Percentiles rank a stretch among this genome's conserved stretches.
phyloP scores from a whole-genome alignment of 495 filamentous ascomycete species.

The Xanthoparmelia taractica region DNA sequence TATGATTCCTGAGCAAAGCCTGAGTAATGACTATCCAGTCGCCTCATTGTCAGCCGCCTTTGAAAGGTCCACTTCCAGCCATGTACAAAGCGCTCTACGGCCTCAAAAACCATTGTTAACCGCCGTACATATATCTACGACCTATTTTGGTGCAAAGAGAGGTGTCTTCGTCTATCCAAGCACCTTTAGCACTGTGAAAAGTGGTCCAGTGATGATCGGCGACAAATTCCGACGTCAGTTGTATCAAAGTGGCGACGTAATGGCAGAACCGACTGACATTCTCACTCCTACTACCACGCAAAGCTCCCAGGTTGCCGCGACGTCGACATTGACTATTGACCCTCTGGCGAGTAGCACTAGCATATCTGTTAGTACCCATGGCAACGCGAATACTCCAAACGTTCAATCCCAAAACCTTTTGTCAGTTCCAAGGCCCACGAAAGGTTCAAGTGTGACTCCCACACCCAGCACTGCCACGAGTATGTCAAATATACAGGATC shows the following conservation, averaged over 20 bases:
- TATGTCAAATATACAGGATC: background rate
- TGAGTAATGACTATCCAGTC: background rate
- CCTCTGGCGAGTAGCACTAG: background rate
- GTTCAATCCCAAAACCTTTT: background rate
- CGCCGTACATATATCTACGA: background rate
- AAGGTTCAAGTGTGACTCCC: background rate
- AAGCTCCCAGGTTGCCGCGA: background rate
- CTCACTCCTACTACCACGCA: background rate
- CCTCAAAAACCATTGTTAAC: background rate
- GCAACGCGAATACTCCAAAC: background rate
- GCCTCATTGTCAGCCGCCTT: background rate
- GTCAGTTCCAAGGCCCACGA: background rate
- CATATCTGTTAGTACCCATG: background rate
- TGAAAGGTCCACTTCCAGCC: background rate
- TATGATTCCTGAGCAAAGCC: background rate
- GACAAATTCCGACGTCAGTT: background rate
- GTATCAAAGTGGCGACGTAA: background rate
- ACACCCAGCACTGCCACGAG: background rate
- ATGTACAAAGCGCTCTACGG: background rate
- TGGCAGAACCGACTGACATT: background rate
- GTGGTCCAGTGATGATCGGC: background rate
- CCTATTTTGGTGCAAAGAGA: background rate
- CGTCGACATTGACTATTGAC: background rate
- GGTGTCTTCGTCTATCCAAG: background rate
- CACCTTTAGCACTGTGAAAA: background rate